Base-by-base conservation (phyloP, 176 grass and related monocot species). In the Zizania latifolia region DNA sequence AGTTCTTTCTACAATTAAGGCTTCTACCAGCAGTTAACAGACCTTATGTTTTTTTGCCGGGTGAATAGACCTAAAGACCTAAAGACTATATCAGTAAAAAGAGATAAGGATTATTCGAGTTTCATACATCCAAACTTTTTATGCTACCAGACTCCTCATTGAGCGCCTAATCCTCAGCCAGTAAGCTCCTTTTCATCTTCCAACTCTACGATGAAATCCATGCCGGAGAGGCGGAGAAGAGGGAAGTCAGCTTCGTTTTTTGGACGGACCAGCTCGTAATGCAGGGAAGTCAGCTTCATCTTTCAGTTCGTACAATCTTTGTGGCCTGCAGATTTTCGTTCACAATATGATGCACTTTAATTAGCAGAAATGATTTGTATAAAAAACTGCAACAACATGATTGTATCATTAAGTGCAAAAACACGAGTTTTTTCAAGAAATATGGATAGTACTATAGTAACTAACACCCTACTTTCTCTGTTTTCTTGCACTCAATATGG, bases 231-330 rank as follows among this genome's bases (percentile, higher is more conserved):
- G 24, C 32, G 44, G 36, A 96, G 86, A 72, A 89, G 92, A 65
- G 92, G 92, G 63, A 95, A 95, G 10, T 91, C 86, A 30, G 35
- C 55, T n/a, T 96, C 86, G 69, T 92, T 74, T 70, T 53, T 86
- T n/a, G n/a, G n/a, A n/a, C n/a, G n/a, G n/a, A n/a, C n/a, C 63
- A 92, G 79, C 27, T 57, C 39, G 73, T 65, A 96, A n/a, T n/a
- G n/a, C n/a, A 65, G 92, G 92, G 63, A 95, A 95, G 10, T 91
- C 86, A 30, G 35, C 55, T n/a, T 96, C 86, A 72, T 92, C 78
- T 70, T 53, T 86, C 63, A 92, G 79, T 32, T 57, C 39, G 73
- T 65, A 96, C 4, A 61, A 33, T 19, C 44, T 45, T 32, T 40
- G 33, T 36, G 67, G 70, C 78, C 92, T 96, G 86, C 80, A 45